These are phyloP conservation scores for Suillus subalutaceus DNA, from an alignment of 768 basidiomycete genomes.

Conservation along the genomic window DNA sequence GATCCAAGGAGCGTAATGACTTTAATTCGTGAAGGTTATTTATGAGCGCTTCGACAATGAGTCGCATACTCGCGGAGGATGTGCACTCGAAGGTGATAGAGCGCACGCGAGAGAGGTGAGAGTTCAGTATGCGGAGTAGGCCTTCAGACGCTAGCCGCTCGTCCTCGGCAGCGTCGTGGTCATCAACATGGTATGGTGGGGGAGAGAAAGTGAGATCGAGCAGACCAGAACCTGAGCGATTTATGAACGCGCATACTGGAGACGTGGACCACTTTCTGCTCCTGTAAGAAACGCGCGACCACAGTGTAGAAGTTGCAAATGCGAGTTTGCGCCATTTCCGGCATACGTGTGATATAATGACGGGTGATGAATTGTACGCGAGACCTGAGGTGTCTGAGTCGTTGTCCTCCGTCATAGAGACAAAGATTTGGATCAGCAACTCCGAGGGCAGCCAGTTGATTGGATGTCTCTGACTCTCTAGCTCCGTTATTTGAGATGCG, in stretches of 20 bases:
- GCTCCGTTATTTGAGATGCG: conserved; percentile 30
- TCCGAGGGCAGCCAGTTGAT: conserved; percentile 56
- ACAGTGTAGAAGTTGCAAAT: conserved; percentile 45
- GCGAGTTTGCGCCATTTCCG: conserved; percentile 51
- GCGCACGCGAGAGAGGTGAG: conserved; percentile 32
- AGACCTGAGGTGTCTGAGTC: conserved; percentile 27
- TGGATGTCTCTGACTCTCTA: conserved; percentile 47
- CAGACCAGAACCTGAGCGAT: conserved; percentile 37
- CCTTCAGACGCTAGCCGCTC: conserved; percentile 20
- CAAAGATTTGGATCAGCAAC: conserved; percentile 48
- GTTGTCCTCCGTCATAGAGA: conserved; percentile 30
- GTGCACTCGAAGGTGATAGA: conserved; percentile 38
- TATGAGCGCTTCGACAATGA: conserved; percentile 22
- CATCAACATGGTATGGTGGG: conserved; percentile 15
- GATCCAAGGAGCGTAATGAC: conserved; percentile 29
- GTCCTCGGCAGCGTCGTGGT: conserved; percentile 20
- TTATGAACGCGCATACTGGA: conserved; percentile 34
- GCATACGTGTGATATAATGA: conserved; percentile 52
- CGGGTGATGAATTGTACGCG: conserved; percentile 36
- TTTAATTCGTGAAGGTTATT: conserved; percentile 25
- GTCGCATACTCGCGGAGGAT: conserved; percentile 31
- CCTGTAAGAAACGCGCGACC: conserved; percentile 42
- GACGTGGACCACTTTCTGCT: conserved; percentile 26
- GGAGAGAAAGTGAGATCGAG: conserved; percentile 41
- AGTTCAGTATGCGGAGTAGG: conserved; percentile 27